A percentile compares a stretch with the other conserved stretches of the same genome.
Evolutionary conservation across 495 filamentous ascomycete genomes (phyloP).

Genomic region (Neurospora sp.): DNA sequence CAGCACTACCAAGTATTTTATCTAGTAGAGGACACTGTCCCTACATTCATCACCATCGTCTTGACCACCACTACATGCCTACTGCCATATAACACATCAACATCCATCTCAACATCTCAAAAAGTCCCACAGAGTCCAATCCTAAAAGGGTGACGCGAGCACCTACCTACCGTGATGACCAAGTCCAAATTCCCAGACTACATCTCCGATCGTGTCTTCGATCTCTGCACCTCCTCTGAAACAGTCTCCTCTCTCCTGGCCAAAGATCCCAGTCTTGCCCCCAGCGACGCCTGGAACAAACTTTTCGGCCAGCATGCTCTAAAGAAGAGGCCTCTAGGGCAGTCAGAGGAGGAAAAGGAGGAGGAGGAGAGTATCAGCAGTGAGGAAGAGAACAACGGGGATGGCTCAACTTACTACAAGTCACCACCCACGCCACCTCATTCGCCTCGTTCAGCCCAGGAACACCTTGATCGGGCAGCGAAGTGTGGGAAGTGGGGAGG

Average conservation of each 20-base stretch:
- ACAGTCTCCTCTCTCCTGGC: slow-evolving; percentile 50
- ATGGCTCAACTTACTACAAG: not conserved
- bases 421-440: not conserved
- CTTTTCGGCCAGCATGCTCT: slow-evolving; percentile 35
- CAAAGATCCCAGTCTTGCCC: slow-evolving; percentile 33
- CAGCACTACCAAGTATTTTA: no score
- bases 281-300: slow-evolving; percentile 43
- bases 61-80: not conserved
- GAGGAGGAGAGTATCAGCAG: not conserved
- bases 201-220: slow-evolving; percentile 14
- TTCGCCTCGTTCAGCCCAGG: slow-evolving; percentile 1
- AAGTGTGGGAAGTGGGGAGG: slow-evolving; percentile 61
- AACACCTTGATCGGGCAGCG: slow-evolving; percentile 42
- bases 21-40: not conserved
- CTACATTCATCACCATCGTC: not conserved
- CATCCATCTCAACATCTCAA: not conserved
- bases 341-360: not conserved
- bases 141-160: no score
- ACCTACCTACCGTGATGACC: not conserved
- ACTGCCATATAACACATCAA: not conserved
- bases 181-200: not conserved
- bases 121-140: no score
- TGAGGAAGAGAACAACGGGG: not conserved
- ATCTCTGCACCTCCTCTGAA: slow-evolving; percentile 38
- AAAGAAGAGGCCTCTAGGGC: slow-evolving; percentile 6